A percentile compares a stretch with the other conserved stretches of the same genome.
These are phyloP conservation scores for Kalaharituber pfeilii DNA, from an alignment of 2,329 filamentous ascomycete genomes.

Conservation along the genomic window DNA sequence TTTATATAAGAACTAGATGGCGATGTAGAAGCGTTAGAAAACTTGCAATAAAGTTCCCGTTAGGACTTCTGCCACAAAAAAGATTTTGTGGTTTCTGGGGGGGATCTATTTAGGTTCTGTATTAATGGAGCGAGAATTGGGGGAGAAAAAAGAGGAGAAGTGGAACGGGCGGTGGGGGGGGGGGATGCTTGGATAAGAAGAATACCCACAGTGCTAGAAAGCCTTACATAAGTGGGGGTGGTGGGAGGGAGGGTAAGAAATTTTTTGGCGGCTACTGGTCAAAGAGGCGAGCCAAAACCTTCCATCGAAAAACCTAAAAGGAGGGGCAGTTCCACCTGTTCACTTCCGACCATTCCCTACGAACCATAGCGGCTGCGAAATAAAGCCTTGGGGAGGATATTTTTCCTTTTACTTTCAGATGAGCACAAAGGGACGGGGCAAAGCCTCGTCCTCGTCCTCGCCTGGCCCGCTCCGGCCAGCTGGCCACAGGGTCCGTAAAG, in stretches of 20 bases:
- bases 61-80: background rate
- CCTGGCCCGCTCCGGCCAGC: too few relatives aligned
- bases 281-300: background rate
- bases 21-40: background rate
- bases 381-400: too few relatives aligned
- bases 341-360: too few relatives aligned
- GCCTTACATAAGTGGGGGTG: background rate
- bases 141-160: background rate
- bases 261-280: background rate
- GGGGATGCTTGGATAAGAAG: too few relatives aligned
- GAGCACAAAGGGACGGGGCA: too few relatives aligned
- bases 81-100: conserved; percentile 1
- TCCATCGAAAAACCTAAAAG: too few relatives aligned
- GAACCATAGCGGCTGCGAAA: too few relatives aligned
- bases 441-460: too few relatives aligned
- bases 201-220: background rate
- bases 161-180: background rate
- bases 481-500: too few relatives aligned
- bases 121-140: background rate
- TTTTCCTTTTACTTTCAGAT: too few relatives aligned
- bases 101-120: background rate
- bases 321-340: too few relatives aligned
- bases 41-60: background rate
- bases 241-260: background rate
- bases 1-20: background rate